A percentile compares a stretch with the other conserved stretches of the same genome.
Conservation (phyloP, 257 asterid genomes). For the Jasminum sambac region DNA sequence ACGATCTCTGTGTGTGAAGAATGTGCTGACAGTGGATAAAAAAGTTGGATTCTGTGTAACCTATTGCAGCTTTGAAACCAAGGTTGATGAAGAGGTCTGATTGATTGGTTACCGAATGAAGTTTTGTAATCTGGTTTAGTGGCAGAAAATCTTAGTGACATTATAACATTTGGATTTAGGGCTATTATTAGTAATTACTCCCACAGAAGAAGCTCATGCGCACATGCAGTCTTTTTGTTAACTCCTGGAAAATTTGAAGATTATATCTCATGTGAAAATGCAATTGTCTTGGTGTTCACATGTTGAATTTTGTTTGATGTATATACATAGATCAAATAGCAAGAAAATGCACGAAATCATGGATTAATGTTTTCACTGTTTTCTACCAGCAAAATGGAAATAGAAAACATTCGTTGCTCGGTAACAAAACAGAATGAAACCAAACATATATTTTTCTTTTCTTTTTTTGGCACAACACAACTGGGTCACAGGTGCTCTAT, state of each 20-base stretch:
- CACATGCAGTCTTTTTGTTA: slow-evolving; percentile 12
- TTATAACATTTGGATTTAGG: slow-evolving; percentile 16
- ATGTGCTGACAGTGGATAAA: slow-evolving; percentile 23
- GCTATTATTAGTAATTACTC: slow-evolving; percentile 2
- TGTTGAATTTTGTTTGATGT: neutral
- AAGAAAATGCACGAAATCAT: neutral
- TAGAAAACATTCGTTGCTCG: neutral
- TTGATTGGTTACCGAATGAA: slow-evolving; percentile 20
- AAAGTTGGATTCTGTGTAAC: slow-evolving; percentile 7
- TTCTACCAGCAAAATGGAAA: neutral
- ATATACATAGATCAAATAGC: neutral
- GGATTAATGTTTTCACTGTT: neutral
- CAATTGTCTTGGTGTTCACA: neutral
- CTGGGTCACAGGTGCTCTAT: slow-evolving; percentile 11
- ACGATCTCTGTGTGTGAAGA: slow-evolving; percentile 8
- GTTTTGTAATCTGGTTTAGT: slow-evolving; percentile 34
- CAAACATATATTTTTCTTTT: neutral
- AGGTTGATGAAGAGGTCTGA: slow-evolving; percentile 22
- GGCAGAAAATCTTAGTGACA: slow-evolving; percentile 32
- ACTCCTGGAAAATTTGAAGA: neutral
- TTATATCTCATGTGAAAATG: neutral
- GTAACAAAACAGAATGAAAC: neutral
- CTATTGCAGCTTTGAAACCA: slow-evolving; percentile 3
- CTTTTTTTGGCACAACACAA: neutral
- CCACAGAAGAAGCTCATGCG: slow-evolving; percentile 17